phyloP scores from a whole-genome alignment of 177 flowering plant species.

The Vitis hybrid region DNA sequence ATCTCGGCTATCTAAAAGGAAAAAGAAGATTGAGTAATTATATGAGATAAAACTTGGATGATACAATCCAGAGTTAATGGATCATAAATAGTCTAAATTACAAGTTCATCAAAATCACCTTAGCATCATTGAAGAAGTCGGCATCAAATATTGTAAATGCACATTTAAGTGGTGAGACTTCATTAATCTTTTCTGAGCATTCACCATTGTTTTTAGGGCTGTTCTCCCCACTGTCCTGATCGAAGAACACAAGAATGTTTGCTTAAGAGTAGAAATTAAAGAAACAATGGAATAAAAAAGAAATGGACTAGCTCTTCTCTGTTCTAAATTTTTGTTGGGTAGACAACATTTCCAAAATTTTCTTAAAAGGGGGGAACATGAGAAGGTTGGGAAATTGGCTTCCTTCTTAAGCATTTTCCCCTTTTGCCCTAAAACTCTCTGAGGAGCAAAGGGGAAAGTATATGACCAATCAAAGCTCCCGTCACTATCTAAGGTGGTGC shows the following conservation, averaged over 20 bases:
- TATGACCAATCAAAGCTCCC: no score
- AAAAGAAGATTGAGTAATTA: background rate
- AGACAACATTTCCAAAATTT: no score
- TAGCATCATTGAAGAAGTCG: conserved; percentile 43
- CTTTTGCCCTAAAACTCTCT: no score
- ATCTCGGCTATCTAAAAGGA: conserved; percentile 55
- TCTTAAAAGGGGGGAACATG: no score
- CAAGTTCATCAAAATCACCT: conserved; percentile 31
- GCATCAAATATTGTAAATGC: conserved; percentile 48
- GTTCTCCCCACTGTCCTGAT: conserved; percentile 31
- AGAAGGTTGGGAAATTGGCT: no score
- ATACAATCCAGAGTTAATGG: background rate
- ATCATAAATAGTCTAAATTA: background rate
- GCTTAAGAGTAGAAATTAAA: no score
- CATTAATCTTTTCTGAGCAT: conserved; percentile 15
- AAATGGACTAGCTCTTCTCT: no score
- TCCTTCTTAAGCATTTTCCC: no score
- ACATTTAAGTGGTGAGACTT: conserved; percentile 23
- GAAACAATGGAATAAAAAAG: no score
- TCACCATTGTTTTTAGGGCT: conserved; percentile 7
- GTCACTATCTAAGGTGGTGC: no score
- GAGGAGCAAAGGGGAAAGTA: no score
- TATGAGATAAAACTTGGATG: background rate
- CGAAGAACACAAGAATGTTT: background rate
- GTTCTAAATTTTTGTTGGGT: no score